Evolutionary conservation across 257 asterid genomes (phyloP).

Genomic region (Rehmannia glutinosa): DNA sequence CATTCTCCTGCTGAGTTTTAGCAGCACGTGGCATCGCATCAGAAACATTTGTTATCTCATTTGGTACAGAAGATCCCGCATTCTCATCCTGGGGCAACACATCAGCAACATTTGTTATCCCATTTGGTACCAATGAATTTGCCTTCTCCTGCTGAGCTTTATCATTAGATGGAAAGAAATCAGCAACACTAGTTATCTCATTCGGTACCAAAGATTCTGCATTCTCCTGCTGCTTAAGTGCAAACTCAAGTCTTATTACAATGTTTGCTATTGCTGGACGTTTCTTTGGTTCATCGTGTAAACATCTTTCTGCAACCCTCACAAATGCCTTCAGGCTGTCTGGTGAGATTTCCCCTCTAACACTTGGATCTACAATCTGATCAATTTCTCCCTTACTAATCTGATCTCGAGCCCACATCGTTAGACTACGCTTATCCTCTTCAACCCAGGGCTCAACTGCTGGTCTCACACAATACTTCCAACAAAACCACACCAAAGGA

Average conservation of each 20-base stretch:
- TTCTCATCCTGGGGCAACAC: conserved; percentile 20
- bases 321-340: conserved; percentile 49
- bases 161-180: conserved; percentile 16
- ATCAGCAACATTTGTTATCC: conserved; percentile 12
- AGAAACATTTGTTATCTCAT: conserved; percentile 17
- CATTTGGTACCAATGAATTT: conserved; percentile 5
- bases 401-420: conserved; percentile 51
- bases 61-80: conserved; percentile 1
- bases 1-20: conserved; percentile 13
- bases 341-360: conserved; percentile 38
- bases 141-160: conserved; percentile 18
- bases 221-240: conserved; percentile 47
- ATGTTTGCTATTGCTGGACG: conserved; percentile 52
- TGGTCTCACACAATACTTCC: conserved; percentile 63
- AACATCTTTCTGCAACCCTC: conserved; percentile 49
- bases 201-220: conserved; percentile 16
- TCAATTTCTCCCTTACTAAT: conserved; percentile 43
- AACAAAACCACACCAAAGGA: conserved; percentile 67
- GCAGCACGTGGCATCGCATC: conserved; percentile 11
- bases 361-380: conserved; percentile 36
- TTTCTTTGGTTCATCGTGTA: conserved; percentile 46
- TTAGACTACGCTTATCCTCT: conserved; percentile 45
- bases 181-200: conserved; percentile 15
- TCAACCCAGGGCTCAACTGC: conserved; percentile 41
- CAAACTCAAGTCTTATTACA: conserved; percentile 47